Percentiles rank a stretch among this genome's conserved stretches.
These are phyloP conservation scores for Fusarium fracticaudum DNA, from an alignment of 2,329 filamentous ascomycete genomes.

Conservation along the genomic window DNA sequence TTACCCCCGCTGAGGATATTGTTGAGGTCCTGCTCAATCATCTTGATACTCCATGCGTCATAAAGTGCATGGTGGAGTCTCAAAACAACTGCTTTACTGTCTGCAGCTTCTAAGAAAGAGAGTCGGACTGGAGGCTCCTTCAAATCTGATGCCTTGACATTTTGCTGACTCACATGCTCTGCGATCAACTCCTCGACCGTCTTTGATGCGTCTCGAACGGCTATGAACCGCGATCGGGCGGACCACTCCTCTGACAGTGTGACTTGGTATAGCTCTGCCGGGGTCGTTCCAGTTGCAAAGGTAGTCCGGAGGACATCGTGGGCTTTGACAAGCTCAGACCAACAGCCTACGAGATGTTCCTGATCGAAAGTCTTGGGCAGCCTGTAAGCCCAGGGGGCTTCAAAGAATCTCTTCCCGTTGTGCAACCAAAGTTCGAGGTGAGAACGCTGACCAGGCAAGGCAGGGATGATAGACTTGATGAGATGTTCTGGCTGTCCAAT, in stretches of 20 bases:
- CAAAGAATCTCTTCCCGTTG: constrained; percentile 21
- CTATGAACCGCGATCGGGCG: not conserved
- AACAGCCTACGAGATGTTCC: not conserved
- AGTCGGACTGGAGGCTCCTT: not conserved
- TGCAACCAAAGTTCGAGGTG: constrained; percentile 23
- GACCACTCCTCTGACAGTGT: not conserved
- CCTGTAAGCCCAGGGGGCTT: constrained; percentile 17
- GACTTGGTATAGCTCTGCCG: not conserved
- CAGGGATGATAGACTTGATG: not conserved
- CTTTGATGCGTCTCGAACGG: not conserved
- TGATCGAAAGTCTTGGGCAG: not conserved
- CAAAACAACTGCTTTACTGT: constrained; percentile 10
- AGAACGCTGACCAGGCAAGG: not conserved
- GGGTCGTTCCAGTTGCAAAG: not conserved
- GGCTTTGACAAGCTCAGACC: not conserved
- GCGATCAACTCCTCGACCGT: not conserved
- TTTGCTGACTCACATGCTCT: not conserved
- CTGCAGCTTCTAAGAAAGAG: constrained; percentile 3
- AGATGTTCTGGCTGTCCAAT: not conserved
- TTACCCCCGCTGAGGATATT: not conserved
- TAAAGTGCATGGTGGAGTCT: constrained; percentile 21
- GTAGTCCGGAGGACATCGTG: constrained; percentile 19
- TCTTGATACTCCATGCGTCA: constrained; percentile 26
- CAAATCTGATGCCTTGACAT: not conserved
- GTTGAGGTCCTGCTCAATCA: constrained; percentile 4